Conservation (phyloP, 139 green algal species). For the Chlamydomonas sp. region DNA sequence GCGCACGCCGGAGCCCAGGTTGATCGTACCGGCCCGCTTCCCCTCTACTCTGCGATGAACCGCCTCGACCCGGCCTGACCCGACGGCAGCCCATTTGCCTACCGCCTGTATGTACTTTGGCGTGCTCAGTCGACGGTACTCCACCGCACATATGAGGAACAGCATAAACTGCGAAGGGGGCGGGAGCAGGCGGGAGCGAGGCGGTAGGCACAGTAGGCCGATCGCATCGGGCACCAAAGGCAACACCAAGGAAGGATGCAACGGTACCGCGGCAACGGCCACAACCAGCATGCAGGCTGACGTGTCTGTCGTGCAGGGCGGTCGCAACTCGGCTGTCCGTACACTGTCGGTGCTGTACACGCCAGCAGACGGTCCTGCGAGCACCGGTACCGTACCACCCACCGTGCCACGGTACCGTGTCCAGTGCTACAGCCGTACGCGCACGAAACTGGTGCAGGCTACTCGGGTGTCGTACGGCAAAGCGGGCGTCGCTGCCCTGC, state of each 20-base stretch:
- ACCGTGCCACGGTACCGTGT: too few relatives aligned
- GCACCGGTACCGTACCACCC: too few relatives aligned
- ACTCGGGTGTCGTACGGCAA: too few relatives aligned
- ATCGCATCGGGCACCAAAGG: neutral
- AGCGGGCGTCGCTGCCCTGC: too few relatives aligned
- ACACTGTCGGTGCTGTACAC: too few relatives aligned
- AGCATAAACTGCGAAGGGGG: constrained; percentile 40
- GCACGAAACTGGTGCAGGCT: too few relatives aligned
- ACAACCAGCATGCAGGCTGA: neutral
- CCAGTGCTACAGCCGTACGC: too few relatives aligned
- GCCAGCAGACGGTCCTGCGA: too few relatives aligned
- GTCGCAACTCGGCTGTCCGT: too few relatives aligned
- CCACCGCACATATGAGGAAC: constrained; percentile 66
- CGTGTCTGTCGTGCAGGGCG: too few relatives aligned
- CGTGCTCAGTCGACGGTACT: constrained; percentile 51
- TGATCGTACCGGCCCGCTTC: neutral
- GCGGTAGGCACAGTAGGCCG: neutral
- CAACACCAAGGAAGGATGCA: neutral
- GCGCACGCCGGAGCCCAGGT: too few relatives aligned
- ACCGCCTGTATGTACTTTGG: neutral
- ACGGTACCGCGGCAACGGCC: neutral
- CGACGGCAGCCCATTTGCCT: neutral
- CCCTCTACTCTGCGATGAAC: neutral
- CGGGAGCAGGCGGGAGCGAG: constrained; percentile 61
- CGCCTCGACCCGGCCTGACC: too few relatives aligned